Evolutionary conservation across 2,329 filamentous ascomycete genomes (phyloP), one percentile per base, ranked within the genome.

Genomic region (Claviceps pazoutovae): DNA sequence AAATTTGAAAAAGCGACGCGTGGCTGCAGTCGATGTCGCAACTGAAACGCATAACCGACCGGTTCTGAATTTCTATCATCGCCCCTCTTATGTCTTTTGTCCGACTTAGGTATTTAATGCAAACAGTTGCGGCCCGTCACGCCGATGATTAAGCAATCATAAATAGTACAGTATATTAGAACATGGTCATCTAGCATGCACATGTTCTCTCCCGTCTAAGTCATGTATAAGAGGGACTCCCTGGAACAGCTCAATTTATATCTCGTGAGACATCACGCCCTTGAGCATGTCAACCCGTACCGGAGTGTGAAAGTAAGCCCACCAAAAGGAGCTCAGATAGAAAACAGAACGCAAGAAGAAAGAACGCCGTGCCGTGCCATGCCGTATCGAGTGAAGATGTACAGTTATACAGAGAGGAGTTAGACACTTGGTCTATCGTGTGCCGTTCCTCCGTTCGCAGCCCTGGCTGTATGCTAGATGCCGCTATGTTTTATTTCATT

Each of bases 351-450:
- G 23, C 5, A 46, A 34, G 4, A 21, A 47, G 38, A 37, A 46
- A 30, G 58, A 58, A 59, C 61, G 53, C 64, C 74, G 75, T 72
- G 72, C 73, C 73, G 60, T 70, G 71, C 73, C 68, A 75, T 75
- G 73, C 72, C 65, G 64, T 65, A 66, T 72, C 70, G 72, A 75
- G 72, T 74, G 72, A 75, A 74, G 72, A 75, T 74, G 68, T 69
- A 69, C 66, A 68, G 64, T 61, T 65, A 62, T 66, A 68, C 62
- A 65, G 59, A 57, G 59, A 37, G 55, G 54, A 59, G 53, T 4
- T 2, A 2, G 17, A 30, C 17, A 8, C 16, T 16, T 26, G 13
- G 26, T 13, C 19, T n/a, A 39, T 38, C 30, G 26, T n/a, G 38
- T 50, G n/a, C 37, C 41, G 39, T 45, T 44, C 26, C 41, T 41